Base-by-base conservation (phyloP, 140 eudicot species). In the Flaveria floridana region DNA sequence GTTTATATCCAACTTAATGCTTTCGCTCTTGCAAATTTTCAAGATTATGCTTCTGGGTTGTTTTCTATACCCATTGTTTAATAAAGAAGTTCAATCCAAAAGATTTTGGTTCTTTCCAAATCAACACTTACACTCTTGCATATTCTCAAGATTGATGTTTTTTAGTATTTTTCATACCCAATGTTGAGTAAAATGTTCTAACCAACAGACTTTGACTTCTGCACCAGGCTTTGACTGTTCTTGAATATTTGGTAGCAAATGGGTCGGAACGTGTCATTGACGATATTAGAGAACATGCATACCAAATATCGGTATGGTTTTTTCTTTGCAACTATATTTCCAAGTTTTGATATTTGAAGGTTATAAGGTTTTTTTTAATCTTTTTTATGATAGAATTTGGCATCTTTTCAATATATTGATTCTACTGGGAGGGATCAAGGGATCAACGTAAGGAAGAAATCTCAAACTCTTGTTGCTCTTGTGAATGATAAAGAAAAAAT, bases 401-500 rank as follows among this genome's bases (percentile, higher is more conserved):
- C 95, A 3, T 81, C 75, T 62, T 95, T 95, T 77, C 99, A 95
- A 87, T 95, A 91, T 64, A 91, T 95, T 11, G 97, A 95, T 78
- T 88, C 96, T 59, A 85, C 88, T 37, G 99, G 99, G 85, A 88
- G 85, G 81, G 99, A 95, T 84, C 99, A 95, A 78, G 99, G 99
- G 59, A 85, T 74, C 87, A 88, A 91, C 68, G 88, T 95, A 39
- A 73, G 99, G 83, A 88, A 85, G 85, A 95, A 95, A 80, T 91
- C 99, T 74, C 99, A 91, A 84, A 73, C 79, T 72, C 90, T 95
- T 75, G 95, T 89, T 19, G 87, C 84, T 68, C 88, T 95, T 53
- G 99, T 87, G 47, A 95, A 91, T 75, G 97, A 95, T 82, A 95
- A 91, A 80, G 97, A 95, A 6, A 84, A 86, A 69, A 79, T 95